Conservation (phyloP, 345 rosid species). For the Litchi chinensis region DNA sequence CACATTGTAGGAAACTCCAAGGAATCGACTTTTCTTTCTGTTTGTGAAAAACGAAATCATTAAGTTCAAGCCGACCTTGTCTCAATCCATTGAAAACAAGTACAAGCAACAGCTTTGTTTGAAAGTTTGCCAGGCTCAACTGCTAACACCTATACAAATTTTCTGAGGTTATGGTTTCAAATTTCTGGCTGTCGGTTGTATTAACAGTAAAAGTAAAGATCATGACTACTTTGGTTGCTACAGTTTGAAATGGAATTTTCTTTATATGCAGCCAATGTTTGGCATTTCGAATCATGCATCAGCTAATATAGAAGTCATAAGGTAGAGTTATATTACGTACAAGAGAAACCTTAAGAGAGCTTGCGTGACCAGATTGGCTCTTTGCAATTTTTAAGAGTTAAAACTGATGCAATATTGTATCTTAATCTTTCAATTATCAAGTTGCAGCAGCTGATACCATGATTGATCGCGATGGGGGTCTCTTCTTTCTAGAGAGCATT, state of each 20-base stretch:
- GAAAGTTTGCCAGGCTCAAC: neutral
- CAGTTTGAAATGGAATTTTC: neutral
- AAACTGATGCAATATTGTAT: neutral
- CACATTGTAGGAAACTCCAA: neutral
- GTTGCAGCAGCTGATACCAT: neutral
- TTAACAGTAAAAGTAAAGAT: neutral
- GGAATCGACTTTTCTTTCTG: neutral
- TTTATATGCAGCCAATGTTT: neutral
- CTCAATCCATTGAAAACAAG: neutral
- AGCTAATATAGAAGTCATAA: neutral
- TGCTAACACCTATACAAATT: neutral
- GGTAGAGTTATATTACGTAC: neutral
- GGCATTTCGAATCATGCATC: neutral
- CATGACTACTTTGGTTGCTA: neutral
- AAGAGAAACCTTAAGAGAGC: neutral
- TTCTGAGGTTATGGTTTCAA: neutral
- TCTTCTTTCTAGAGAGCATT: conserved; percentile 8
- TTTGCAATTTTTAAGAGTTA: neutral
- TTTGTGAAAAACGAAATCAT: neutral
- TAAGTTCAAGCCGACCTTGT: neutral
- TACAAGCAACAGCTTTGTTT: neutral
- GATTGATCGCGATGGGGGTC: neutral
- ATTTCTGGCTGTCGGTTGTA: neutral
- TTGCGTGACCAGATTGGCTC: neutral
- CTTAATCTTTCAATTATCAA: neutral